Percentiles rank a stretch among this genome's conserved stretches.
phyloP scores from a whole-genome alignment of 2,329 filamentous ascomycete genomes.

The Exophiala xenobiotica region DNA sequence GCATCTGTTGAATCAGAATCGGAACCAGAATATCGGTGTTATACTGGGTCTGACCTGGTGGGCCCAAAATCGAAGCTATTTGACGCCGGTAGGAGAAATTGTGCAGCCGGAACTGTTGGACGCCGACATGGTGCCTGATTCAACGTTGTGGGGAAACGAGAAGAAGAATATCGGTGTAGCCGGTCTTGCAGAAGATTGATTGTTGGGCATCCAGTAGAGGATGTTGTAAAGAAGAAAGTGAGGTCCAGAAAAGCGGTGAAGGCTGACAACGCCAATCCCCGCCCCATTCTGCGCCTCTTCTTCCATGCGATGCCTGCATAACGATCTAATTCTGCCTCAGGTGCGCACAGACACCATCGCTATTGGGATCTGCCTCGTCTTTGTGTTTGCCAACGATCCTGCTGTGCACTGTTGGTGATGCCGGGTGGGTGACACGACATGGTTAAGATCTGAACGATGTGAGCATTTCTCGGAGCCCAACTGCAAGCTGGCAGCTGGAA shows the following conservation, averaged over 20 bases:
- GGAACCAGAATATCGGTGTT: constrained; percentile 23
- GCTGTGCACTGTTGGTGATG: neutral
- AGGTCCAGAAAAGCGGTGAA: constrained; percentile 26
- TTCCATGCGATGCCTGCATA: constrained; percentile 18
- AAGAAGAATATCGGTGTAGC: constrained; percentile 5
- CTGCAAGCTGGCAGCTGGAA: too few relatives aligned
- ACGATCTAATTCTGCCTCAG: constrained; percentile 1
- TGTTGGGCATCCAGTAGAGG: too few relatives aligned
- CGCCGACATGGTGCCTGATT: neutral
- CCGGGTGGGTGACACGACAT: neutral
- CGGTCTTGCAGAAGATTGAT: too few relatives aligned
- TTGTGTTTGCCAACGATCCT: neutral
- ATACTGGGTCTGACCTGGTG: constrained; percentile 6
- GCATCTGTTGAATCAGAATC: constrained; percentile 2
- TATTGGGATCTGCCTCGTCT: too few relatives aligned
- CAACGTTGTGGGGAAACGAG: neutral
- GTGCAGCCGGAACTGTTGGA: neutral
- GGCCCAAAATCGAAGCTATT: neutral
- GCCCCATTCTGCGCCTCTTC: constrained; percentile 3
- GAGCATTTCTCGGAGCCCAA: neutral
- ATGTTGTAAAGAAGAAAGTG: constrained; percentile 3
- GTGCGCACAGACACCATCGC: neutral
- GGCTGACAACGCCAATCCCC: constrained; percentile 10
- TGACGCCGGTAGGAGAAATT: neutral
- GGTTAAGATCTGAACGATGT: neutral